These are phyloP conservation scores for Rickenella mellea DNA, from an alignment of 768 basidiomycete species.

Conservation along the genomic window DNA sequence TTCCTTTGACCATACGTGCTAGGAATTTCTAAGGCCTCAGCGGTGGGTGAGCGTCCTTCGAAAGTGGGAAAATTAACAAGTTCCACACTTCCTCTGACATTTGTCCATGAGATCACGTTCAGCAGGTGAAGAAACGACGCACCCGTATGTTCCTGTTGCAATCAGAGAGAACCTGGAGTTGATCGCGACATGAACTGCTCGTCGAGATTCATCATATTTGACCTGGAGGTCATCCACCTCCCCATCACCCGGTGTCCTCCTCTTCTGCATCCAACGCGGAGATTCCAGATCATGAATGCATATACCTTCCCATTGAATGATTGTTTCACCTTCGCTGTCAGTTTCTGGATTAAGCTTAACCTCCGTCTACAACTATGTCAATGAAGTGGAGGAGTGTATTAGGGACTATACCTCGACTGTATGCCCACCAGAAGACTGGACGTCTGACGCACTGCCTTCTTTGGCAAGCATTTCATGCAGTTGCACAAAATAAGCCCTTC, in stretches of 20 bases:
- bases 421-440: neutral
- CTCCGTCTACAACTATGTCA: neutral
- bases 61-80: constrained; percentile 61
- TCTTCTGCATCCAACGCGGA: constrained; percentile 76
- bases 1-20: constrained; percentile 44
- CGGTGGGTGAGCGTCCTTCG: constrained; percentile 44
- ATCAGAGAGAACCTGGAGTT: constrained; percentile 77
- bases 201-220: constrained; percentile 60
- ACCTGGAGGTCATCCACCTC: constrained; percentile 23
- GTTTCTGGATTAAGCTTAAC: constrained; percentile 1
- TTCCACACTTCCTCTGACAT: constrained; percentile 52
- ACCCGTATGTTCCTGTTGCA: constrained; percentile 73
- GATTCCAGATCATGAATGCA: constrained; percentile 70
- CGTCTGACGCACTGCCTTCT: constrained; percentile 4
- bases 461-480: constrained; percentile 32
- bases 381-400: neutral
- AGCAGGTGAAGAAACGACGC: constrained; percentile 7
- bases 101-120: constrained; percentile 1
- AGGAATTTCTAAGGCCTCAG: constrained; percentile 54
- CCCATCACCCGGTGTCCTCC: constrained; percentile 20
- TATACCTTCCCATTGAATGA: constrained; percentile 56
- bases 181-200: constrained; percentile 55
- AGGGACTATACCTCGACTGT: neutral
- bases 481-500: constrained; percentile 70
- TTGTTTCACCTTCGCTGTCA: constrained; percentile 1